A percentile compares a stretch with the other conserved stretches of the same genome.
These are phyloP conservation scores for Leishmania amazonensis DNA, from an alignment of 208 protist species.

Conservation along the genomic window DNA sequence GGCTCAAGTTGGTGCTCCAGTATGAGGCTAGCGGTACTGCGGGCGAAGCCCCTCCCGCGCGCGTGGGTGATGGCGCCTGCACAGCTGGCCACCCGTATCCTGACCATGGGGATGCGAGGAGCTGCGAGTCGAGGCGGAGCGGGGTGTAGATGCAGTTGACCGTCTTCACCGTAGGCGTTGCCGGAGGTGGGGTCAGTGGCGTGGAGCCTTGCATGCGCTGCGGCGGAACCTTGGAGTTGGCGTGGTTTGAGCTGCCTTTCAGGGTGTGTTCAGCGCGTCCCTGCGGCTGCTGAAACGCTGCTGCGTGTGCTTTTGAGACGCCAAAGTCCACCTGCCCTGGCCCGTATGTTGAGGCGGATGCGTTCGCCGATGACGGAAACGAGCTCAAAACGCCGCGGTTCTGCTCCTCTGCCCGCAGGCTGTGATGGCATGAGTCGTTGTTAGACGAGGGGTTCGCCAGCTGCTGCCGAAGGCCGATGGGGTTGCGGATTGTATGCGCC, in stretches of 20 bases:
- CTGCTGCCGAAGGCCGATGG: constrained; percentile 6
- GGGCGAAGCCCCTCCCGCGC: neutral
- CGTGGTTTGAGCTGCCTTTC: neutral
- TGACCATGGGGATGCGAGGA: constrained; percentile 25
- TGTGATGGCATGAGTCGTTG: neutral
- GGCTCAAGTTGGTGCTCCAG: constrained; percentile 26
- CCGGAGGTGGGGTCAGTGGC: constrained; percentile 8
- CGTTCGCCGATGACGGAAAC: neutral
- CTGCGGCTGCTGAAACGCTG: neutral
- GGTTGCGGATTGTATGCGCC: constrained; percentile 5
- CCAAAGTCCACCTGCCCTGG: neutral
- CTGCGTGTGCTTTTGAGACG: neutral
- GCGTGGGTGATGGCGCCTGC: constrained; percentile 16
- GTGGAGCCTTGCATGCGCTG: neutral
- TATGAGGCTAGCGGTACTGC: constrained; percentile 19
- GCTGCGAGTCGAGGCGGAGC: constrained; percentile 25
- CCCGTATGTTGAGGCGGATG: neutral
- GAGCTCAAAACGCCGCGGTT: constrained; percentile 4
- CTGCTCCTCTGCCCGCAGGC: constrained; percentile 11
- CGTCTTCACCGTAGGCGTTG: neutral
- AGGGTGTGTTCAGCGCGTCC: neutral
- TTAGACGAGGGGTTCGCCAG: constrained; percentile 3
- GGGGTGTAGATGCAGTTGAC: constrained; percentile 16
- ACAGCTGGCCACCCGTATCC: constrained; percentile 1
- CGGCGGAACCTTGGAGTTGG: neutral